phyloP scores from a whole-genome alignment of 208 protist genomes.

The Leishmania guyanensis region DNA sequence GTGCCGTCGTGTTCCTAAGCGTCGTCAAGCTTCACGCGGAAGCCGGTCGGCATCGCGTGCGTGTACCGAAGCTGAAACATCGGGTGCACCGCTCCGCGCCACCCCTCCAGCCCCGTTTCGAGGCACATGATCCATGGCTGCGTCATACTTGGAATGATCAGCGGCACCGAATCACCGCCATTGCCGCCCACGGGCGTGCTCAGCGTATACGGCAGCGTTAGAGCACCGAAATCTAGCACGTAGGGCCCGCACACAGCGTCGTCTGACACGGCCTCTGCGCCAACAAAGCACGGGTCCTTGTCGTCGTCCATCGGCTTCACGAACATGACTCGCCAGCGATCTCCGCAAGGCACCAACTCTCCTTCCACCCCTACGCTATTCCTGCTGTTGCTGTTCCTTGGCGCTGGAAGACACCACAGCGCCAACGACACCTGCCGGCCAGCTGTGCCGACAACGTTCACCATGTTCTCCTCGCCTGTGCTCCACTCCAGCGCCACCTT shows the following conservation, averaged over 20 bases:
- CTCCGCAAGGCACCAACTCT: conserved; percentile 52
- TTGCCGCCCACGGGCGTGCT: conserved; percentile 28
- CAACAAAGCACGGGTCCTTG: conserved; percentile 68
- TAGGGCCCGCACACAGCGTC: conserved; percentile 59
- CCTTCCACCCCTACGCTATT: conserved; percentile 2
- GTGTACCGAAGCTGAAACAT: conserved; percentile 69
- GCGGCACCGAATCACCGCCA: conserved; percentile 12
- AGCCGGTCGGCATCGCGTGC: conserved; percentile 45
- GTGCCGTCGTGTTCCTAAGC: conserved; percentile 54
- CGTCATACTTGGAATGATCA: conserved; percentile 43
- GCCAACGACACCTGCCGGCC: conserved; percentile 54
- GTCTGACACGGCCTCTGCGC: conserved; percentile 42
- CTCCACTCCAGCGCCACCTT: conserved; percentile 63
- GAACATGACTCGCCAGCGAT: conserved; percentile 67
- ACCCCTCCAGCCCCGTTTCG: conserved; percentile 61
- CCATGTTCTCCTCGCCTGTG: conserved; percentile 42
- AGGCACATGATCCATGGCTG: conserved; percentile 81
- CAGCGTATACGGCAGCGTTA: conserved; percentile 52
- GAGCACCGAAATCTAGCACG: conserved; percentile 50
- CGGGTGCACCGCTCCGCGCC: conserved; percentile 56
- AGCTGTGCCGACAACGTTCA: conserved; percentile 65
- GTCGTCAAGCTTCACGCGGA: conserved; percentile 58
- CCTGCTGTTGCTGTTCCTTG: conserved; percentile 10
- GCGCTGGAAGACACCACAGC: conserved; percentile 43
- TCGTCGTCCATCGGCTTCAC: conserved; percentile 67